phyloP scores from a whole-genome alignment of 1,284 basidiomycete species.

The Malassezia japonica region DNA sequence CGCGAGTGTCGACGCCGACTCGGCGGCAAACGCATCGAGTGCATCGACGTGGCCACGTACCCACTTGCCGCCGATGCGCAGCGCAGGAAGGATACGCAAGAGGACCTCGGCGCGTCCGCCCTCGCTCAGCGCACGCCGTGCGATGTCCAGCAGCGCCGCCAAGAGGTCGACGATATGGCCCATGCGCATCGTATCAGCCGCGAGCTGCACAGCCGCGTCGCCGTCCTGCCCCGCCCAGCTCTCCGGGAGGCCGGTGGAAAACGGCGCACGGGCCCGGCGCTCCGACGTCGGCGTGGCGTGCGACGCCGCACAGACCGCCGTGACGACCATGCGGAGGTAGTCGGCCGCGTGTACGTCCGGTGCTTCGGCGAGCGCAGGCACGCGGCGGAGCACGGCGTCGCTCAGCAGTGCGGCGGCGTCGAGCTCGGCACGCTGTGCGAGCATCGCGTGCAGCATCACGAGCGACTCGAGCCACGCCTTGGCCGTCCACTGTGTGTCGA shows the following conservation, averaged over 20 bases:
- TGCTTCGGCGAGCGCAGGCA: slow-evolving; percentile 22
- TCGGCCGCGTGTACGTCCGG: slow-evolving; percentile 30
- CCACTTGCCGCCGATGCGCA: slow-evolving; percentile 85
- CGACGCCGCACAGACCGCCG: slow-evolving; percentile 33
- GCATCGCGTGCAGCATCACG: slow-evolving; percentile 35
- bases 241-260: background rate
- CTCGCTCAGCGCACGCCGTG: slow-evolving; percentile 52
- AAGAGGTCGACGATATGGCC: slow-evolving; percentile 66
- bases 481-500: slow-evolving; percentile 8
- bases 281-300: background rate
- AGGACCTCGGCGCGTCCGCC: slow-evolving; percentile 52
- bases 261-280: slow-evolving; percentile 14
- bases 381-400: slow-evolving; percentile 23
- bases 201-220: slow-evolving; percentile 25
- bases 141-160: slow-evolving; percentile 61
- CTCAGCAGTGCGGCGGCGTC: slow-evolving; percentile 25
- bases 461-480: slow-evolving; percentile 23
- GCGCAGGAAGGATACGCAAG: slow-evolving; percentile 71
- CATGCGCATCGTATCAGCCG: slow-evolving; percentile 64
- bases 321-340: slow-evolving; percentile 36
- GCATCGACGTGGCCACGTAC: slow-evolving; percentile 68
- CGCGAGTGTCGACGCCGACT: slow-evolving; percentile 6
- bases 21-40: slow-evolving; percentile 48
- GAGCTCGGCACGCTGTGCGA: slow-evolving; percentile 26
- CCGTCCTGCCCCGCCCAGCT: background rate